Conservation (phyloP, 1,284 basidiomycete species). For the Fomitopsis pinicola region DNA sequence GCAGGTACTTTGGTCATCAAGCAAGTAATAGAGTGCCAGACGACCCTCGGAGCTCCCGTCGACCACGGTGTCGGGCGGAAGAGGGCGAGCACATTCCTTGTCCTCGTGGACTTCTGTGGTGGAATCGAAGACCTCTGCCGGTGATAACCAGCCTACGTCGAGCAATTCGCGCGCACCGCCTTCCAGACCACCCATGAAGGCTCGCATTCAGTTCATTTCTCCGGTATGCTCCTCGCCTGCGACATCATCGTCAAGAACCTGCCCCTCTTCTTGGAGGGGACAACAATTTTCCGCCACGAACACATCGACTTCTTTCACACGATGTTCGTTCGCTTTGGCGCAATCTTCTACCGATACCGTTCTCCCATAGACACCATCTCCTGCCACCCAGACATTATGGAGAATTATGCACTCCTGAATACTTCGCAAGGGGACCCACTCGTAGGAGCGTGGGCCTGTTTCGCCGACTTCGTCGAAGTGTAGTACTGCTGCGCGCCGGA, state of each 20-base stretch:
- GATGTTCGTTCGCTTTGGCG: too few relatives aligned
- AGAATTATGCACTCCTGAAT: not conserved
- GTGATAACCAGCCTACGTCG: too few relatives aligned
- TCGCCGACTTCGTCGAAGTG: not conserved
- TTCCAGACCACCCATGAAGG: not conserved
- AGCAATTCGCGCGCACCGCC: not conserved
- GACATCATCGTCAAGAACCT: not conserved
- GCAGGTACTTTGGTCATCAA: not conserved
- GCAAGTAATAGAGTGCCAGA: not conserved
- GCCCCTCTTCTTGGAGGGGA: not conserved
- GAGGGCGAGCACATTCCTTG: too few relatives aligned
- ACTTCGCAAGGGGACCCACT: not conserved
- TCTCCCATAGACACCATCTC: not conserved
- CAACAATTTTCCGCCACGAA: not conserved
- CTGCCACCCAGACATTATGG: not conserved
- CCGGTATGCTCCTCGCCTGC: not conserved
- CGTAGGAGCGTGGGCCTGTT: not conserved
- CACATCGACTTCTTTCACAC: too few relatives aligned
- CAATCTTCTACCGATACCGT: too few relatives aligned
- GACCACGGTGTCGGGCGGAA: too few relatives aligned
- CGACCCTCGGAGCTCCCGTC: not conserved
- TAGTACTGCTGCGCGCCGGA: not conserved
- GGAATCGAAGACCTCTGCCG: too few relatives aligned
- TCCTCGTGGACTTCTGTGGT: too few relatives aligned
- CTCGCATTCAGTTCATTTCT: too few relatives aligned